Evolutionary conservation across 352 stramenopile genomes (phyloP), one percentile per base, ranked within the genome.

Genomic region (Phytophthora sp.): DNA sequence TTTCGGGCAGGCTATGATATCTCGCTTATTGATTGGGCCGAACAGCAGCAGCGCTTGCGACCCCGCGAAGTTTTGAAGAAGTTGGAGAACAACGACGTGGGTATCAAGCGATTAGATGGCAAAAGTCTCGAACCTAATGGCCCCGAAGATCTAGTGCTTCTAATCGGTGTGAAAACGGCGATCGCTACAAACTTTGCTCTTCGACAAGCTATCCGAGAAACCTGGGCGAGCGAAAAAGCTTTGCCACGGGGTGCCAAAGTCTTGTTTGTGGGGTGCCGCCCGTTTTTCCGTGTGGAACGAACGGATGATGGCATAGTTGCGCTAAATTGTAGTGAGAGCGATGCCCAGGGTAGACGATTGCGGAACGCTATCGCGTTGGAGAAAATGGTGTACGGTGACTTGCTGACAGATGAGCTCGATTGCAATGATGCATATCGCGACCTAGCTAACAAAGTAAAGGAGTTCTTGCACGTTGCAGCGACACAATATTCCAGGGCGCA

Each of bases 391-490:
- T 82, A 63, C 44, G 66, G 60, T 8, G 76, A 82, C 45, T 46
- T 87, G 13, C 32, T 85, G 23, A 78, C 70, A 1, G 31, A 74
- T 24, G 62, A 82, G 13, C 57, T 84, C 4, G 51, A 65, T n/a
- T 82, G 77, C n/a, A 17, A 67, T 18, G 72, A 87, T 41, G 56
- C 44, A 10, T 84, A 85, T 42, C 24, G 23, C 10, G 39, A 66
- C 31, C 53, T 87, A n/a, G 58, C 71, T 1, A 44, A 35, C 10
- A 84, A 85, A 43, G 72, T 79, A 8, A 75, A 62, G 13, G 69
- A 59, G 18, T 85, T 87, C 24, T 26, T 81, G 12, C 38, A 62
- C 20, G 72, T 76, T n/a, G 57, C 57, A 23, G 41, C 41, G 1
- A 61, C 45, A 3, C 9, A 54, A 0, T 54, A 58, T 17, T 23